Evolutionary conservation across 495 filamentous ascomycete genomes (phyloP).

Genomic region (Glutinoglossum americanum): DNA sequence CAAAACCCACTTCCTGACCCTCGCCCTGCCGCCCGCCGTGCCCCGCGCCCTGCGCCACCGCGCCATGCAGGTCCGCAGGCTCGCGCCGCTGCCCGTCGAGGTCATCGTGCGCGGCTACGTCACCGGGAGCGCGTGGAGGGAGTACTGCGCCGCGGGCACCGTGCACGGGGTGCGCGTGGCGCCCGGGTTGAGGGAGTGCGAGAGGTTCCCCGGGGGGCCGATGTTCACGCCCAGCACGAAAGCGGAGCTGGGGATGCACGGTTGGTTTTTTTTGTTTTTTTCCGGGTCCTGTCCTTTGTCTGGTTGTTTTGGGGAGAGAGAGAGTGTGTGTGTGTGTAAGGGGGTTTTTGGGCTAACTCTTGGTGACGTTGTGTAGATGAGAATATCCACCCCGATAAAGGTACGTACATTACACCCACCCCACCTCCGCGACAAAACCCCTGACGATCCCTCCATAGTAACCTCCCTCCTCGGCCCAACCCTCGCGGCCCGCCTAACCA

Average conservation of each 20-base stretch:
- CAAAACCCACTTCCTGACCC: conserved; percentile 54
- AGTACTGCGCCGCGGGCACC: conserved; percentile 55
- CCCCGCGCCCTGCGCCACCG: conserved; percentile 32
- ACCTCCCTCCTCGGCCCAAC: conserved; percentile 53
- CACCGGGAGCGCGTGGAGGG: conserved; percentile 78
- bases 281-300: too few relatives aligned
- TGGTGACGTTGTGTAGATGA: conserved; percentile 36
- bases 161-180: conserved; percentile 57
- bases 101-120: conserved; percentile 86
- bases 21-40: conserved; percentile 36
- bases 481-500: conserved; percentile 54
- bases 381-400: conserved; percentile 62
- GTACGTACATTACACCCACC: conserved; percentile 11
- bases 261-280: too few relatives aligned
- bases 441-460: conserved; percentile 7
- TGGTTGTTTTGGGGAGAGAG: too few relatives aligned
- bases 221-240: conserved; percentile 87
- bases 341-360: not conserved
- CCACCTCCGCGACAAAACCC: not conserved
- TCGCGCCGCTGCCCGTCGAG: conserved; percentile 72
- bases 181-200: conserved; percentile 46
- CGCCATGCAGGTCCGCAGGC: conserved; percentile 62
- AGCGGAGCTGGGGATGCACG: conserved; percentile 45
- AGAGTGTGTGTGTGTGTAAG: too few relatives aligned
- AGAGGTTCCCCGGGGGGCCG: conserved; percentile 44